Evolutionary conservation across 371 early-diverging fungal genomes (phyloP).

Genomic region (Mucor racemosus): DNA sequence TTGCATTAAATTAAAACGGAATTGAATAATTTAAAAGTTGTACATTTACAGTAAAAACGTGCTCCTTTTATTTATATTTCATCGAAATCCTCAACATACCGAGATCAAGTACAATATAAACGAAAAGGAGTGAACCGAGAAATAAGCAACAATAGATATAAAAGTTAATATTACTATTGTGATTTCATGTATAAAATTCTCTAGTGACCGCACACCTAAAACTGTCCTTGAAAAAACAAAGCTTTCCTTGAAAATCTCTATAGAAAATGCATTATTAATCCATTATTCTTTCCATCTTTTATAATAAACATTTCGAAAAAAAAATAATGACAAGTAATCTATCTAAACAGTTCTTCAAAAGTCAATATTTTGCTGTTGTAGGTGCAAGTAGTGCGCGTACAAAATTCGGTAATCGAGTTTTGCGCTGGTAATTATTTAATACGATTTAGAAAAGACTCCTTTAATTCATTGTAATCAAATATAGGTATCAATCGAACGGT

Average conservation of each 20-base stretch:
- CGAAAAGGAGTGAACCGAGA: neutral
- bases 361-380: slow-evolving; percentile 69
- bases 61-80: neutral
- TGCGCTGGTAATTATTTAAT: slow-evolving; percentile 62
- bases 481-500: slow-evolving; percentile 46
- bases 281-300: neutral
- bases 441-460: neutral
- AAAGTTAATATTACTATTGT: too few relatives aligned
- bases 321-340: neutral
- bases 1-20: neutral
- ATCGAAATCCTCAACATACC: neutral
- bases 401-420: slow-evolving; percentile 84
- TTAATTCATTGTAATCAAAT: neutral
- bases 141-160: neutral
- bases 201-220: neutral
- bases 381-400: slow-evolving; percentile 72
- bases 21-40: neutral
- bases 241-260: neutral
- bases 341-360: slow-evolving; percentile 36
- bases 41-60: neutral
- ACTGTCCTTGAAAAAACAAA: neutral
- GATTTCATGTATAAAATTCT: too few relatives aligned
- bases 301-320: neutral
- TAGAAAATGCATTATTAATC: neutral
- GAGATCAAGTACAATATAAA: neutral